These are phyloP conservation scores for Tulasnella sp. DNA, from an alignment of 768 basidiomycete genomes.

Conservation along the genomic window DNA sequence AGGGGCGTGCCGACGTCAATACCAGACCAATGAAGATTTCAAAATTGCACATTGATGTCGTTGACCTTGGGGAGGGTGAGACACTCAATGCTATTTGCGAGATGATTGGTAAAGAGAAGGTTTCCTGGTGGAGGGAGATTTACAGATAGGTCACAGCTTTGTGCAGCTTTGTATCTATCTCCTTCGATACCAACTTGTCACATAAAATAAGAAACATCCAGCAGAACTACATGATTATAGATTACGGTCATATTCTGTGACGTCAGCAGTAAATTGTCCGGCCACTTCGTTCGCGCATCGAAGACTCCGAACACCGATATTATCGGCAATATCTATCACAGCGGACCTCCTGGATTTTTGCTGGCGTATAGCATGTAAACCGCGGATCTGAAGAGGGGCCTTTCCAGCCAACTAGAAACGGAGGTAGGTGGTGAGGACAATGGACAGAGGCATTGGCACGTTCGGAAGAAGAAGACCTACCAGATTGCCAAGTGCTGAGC, in stretches of 20 bases:
- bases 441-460: background rate
- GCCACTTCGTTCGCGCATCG: too few relatives aligned
- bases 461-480: background rate
- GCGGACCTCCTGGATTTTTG: constrained; percentile 21
- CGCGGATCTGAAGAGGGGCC: constrained; percentile 14
- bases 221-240: background rate
- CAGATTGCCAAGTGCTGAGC: constrained; percentile 24
- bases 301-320: background rate
- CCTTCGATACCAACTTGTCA: background rate
- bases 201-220: background rate
- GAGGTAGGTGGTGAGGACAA: background rate
- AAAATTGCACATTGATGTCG: background rate
- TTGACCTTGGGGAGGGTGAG: background rate
- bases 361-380: constrained; percentile 25
- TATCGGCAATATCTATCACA: constrained; percentile 27
- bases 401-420: constrained; percentile 28
- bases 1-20: background rate
- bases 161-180: too few relatives aligned
- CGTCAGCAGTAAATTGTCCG: background rate
- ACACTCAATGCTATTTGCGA: background rate
- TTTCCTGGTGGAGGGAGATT: background rate
- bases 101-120: background rate
- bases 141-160: background rate
- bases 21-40: background rate
- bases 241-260: background rate